Evolutionary conservation across 2,329 filamentous ascomycete species (phyloP), one percentile per base, ranked within the genome.

Genomic region (Microascus cirrosus): DNA sequence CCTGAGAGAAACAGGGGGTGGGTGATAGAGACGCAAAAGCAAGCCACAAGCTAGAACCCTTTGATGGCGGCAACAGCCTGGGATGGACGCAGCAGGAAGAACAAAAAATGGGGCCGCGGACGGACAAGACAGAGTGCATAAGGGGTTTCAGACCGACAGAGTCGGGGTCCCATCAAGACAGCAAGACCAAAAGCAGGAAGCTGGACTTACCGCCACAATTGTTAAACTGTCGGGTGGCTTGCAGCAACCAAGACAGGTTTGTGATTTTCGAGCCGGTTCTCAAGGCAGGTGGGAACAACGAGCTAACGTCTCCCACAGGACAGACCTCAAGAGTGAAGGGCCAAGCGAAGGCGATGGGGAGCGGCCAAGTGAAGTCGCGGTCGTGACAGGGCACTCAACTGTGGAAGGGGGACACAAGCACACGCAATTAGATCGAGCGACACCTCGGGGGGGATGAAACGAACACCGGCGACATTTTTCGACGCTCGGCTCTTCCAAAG

Each of bases 221-320:
- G 64, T 67, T 64, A 64, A 66, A 18, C 22, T 65, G 64, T 64
- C 66, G 66, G 63, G 70, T 69, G 71, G 73, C 70, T 69, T 70
- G 71, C 39, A 45, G 39, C 39, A 18, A 45, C 39, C 39, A 18
- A 45, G 10, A 45, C 39, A 45, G n/a, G 69, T 70, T 69, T 74
- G 70, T 74, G 75, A 73, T 74, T 71, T 74, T 32, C 28, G 69
- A 75, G 73, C 61, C 63, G 60, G 62, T 75, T 74, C 73, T 74
- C 74, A 70, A 74, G 68, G 70, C 68, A 68, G 68, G 75, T 76
- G 76, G 80, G 77, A 83, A 77, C 74, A 78, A 81, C 80, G 81
- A 83, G 78, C 73, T 79, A 83, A 83, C 79, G 80, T 82, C 78
- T 83, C 80, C 81, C 77, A 80, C 77, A 67, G 67, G 70, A 67